Conservation (phyloP, 352 stramenopile genomes). For the Pythium rhizo-oryzae region DNA sequence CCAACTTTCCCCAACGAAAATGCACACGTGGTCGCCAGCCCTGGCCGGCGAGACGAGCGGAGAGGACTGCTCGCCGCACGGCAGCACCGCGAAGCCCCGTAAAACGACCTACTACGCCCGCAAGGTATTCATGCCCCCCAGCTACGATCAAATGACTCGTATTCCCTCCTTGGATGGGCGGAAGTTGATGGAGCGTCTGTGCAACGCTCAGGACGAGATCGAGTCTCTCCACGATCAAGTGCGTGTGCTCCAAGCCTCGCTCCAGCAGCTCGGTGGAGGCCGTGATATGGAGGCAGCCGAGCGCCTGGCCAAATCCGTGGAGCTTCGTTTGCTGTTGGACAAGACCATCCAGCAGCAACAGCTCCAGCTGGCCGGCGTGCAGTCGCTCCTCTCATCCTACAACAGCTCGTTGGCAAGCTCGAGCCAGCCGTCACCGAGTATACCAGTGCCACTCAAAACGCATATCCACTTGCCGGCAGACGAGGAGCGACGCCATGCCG, state of each 20-base stretch:
- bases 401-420: neutral
- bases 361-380: neutral
- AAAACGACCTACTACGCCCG: neutral
- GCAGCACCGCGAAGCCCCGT: neutral
- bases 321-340: neutral
- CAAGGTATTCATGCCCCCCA: neutral
- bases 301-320: neutral
- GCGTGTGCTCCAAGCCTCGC: neutral
- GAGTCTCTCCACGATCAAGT: neutral
- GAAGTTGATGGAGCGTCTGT: neutral
- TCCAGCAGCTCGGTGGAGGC: neutral
- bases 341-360: neutral
- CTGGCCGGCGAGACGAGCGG: neutral
- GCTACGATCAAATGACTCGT: neutral
- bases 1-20: neutral
- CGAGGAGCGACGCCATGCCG: neutral
- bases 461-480: slow-evolving; percentile 9
- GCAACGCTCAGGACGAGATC: neutral
- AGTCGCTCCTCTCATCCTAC: neutral
- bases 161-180: neutral
- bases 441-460: slow-evolving; percentile 4
- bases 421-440: neutral
- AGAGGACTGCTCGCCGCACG: neutral
- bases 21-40: neutral
- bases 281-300: neutral